phyloP scores from a whole-genome alignment of 805 yeast species.

The Kodamaea sagamina region DNA sequence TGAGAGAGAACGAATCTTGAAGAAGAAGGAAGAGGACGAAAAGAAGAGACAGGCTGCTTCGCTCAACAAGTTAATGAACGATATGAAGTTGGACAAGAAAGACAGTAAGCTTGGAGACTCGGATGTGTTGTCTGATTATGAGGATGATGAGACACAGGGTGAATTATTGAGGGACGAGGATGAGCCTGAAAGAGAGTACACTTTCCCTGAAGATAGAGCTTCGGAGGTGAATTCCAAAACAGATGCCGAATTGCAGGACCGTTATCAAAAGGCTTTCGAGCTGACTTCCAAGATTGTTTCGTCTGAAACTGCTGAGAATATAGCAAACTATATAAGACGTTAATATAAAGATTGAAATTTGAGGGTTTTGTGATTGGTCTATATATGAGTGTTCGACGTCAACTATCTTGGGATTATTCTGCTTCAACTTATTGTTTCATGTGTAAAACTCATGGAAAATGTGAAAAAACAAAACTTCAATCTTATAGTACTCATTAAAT shows the following conservation, averaged over 20 bases:
- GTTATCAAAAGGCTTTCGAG: conserved; percentile 75
- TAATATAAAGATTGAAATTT: no score
- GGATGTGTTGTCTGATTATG: conserved; percentile 53
- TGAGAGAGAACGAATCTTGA: conserved; percentile 80
- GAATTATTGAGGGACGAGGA: conserved; percentile 50
- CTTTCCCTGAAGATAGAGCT: conserved; percentile 66
- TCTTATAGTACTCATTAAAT: no score
- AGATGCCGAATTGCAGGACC: conserved; percentile 57
- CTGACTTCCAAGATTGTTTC: conserved; percentile 60
- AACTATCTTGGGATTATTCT: no score
- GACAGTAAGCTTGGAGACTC: conserved; percentile 36
- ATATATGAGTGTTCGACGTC: no score
- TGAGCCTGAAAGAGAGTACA: conserved; percentile 60
- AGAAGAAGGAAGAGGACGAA: conserved; percentile 76
- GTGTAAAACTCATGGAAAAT: no score
- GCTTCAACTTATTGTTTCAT: no score
- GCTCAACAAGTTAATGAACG: conserved; percentile 76
- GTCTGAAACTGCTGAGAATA: conserved; percentile 68
- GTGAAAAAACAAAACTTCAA: no score
- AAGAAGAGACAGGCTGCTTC: conserved; percentile 70
- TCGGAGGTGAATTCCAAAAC: conserved; percentile 56
- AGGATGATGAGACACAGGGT: conserved; percentile 49
- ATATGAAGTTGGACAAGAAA: conserved; percentile 61
- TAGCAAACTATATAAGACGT: conserved; percentile 63
- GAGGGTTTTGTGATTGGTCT: no score